phyloP scores from a whole-genome alignment of 2,329 filamentous ascomycete species.

The Colletotrichum coccodes region DNA sequence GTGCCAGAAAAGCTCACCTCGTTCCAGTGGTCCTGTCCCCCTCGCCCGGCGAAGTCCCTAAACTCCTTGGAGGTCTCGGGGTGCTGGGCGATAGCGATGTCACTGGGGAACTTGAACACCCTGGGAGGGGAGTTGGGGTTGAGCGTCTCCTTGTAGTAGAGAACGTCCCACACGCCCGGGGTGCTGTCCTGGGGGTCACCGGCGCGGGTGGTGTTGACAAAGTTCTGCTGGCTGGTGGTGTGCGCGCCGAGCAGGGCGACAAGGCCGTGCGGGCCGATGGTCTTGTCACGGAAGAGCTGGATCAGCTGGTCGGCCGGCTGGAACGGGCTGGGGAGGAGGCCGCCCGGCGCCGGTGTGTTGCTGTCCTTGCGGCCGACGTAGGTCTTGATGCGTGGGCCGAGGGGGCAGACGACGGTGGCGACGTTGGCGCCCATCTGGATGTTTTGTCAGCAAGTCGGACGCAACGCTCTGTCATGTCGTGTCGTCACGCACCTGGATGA shows the following conservation, averaged over 20 bases:
- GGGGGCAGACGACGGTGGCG: conserved; percentile 57
- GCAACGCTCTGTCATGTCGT: not conserved
- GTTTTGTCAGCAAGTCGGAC: not conserved
- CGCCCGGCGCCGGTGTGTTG: conserved; percentile 46
- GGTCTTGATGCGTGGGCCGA: conserved; percentile 58
- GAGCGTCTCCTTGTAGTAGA: conserved; percentile 58
- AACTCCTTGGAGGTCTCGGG: conserved; percentile 49
- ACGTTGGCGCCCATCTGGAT: conserved; percentile 60
- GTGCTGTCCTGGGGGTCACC: conserved; percentile 62
- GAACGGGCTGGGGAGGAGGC: conserved; percentile 54
- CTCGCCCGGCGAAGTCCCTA: conserved; percentile 45
- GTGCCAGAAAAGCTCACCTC: conserved; percentile 41
- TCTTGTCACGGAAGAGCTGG: conserved; percentile 62
- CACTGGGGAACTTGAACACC: conserved; percentile 54
- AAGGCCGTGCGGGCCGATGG: conserved; percentile 59
- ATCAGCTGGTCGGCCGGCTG: conserved; percentile 57
- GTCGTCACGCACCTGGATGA: conserved; percentile 44
- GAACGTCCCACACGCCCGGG: conserved; percentile 62
- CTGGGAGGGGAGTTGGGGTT: conserved; percentile 42
- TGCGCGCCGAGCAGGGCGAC: conserved; percentile 66
- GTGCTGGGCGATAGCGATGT: conserved; percentile 50
- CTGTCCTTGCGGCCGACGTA: conserved; percentile 63
- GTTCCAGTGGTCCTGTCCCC: conserved; percentile 53
- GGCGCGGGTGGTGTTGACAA: conserved; percentile 50
- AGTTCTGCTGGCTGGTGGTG: conserved; percentile 59